Conservation (phyloP, 305 asterid species). For the Ajuga reptans region DNA sequence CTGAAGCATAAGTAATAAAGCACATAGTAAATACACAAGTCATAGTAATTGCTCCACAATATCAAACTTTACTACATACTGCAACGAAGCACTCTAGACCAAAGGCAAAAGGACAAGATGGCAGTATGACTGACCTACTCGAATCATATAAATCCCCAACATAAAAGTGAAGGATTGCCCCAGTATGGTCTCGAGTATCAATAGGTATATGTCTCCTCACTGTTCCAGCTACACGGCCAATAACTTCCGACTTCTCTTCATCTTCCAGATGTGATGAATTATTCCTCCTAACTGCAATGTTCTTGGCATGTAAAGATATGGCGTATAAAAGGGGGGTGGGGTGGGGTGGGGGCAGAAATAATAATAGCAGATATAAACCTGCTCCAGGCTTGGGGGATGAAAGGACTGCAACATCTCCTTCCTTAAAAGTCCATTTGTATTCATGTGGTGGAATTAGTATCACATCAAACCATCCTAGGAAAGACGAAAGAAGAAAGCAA, state of each 20-base stretch:
- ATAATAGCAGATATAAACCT: constrained; percentile 35
- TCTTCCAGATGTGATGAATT: constrained; percentile 50
- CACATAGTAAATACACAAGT: constrained; percentile 10
- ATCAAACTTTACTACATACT: not conserved
- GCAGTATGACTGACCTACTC: constrained; percentile 47
- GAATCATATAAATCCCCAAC: constrained; percentile 82
- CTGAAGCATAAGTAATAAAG: constrained; percentile 31
- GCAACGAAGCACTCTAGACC: not conserved
- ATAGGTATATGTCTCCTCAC: constrained; percentile 88
- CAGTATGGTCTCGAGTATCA: constrained; percentile 79
- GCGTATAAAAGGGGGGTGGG: not conserved
- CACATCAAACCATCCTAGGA: constrained; percentile 94
- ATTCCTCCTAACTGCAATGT: constrained; percentile 57
- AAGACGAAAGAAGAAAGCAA: constrained; percentile 22
- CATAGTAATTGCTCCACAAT: not conserved
- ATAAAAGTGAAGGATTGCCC: constrained; percentile 90
- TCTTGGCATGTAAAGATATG: not conserved
- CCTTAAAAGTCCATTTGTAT: constrained; percentile 85
- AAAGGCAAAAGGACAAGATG: constrained; percentile 6
- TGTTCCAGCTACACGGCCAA: constrained; percentile 92
- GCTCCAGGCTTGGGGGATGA: constrained; percentile 88
- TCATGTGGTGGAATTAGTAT: constrained; percentile 66
- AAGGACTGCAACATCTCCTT: constrained; percentile 97
- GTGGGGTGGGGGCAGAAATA: not conserved
- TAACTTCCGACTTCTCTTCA: constrained; percentile 61